Conservation (phyloP, 352 stramenopile species). For the Labyrinthula sp. region DNA sequence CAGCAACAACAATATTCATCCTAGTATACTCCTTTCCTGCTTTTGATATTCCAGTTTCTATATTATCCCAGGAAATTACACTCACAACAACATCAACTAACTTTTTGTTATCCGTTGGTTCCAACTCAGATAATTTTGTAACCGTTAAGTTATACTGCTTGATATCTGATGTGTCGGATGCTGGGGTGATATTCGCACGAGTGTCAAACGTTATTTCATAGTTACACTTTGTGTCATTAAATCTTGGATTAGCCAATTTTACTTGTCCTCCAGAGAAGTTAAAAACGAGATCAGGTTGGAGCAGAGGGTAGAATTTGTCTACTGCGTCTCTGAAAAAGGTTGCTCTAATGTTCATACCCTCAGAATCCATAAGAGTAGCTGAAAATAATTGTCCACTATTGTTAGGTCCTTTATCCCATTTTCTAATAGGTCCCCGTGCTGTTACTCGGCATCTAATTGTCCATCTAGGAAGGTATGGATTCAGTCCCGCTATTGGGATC, state of each 20-base stretch:
- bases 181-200: conserved; percentile 71
- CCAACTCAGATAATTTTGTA: too few species aligned
- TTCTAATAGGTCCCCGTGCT: conserved; percentile 16
- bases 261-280: conserved; percentile 76
- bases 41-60: too few species aligned
- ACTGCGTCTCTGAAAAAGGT: conserved; percentile 97
- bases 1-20: too few species aligned
- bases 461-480: conserved; percentile 23
- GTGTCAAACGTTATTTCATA: conserved; percentile 94
- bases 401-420: conserved; percentile 24
- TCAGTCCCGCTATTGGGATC: conserved; percentile 23
- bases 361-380: conserved; percentile 77
- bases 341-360: conserved; percentile 77
- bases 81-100: too few species aligned
- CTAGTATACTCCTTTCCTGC: too few species aligned
- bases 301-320: conserved; percentile 79
- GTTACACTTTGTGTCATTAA: conserved; percentile 79
- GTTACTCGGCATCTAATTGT: conserved; percentile 24
- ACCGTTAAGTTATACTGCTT: conserved; percentile 64
- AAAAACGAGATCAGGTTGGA: conserved; percentile 67
- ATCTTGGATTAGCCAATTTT: conserved; percentile 92
- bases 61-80: too few species aligned
- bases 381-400: conserved; percentile 79
- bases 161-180: conserved; percentile 62
- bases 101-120: too few species aligned